Conservation (phyloP, 768 basidiomycete genomes). For the Mrakia frigida region DNA sequence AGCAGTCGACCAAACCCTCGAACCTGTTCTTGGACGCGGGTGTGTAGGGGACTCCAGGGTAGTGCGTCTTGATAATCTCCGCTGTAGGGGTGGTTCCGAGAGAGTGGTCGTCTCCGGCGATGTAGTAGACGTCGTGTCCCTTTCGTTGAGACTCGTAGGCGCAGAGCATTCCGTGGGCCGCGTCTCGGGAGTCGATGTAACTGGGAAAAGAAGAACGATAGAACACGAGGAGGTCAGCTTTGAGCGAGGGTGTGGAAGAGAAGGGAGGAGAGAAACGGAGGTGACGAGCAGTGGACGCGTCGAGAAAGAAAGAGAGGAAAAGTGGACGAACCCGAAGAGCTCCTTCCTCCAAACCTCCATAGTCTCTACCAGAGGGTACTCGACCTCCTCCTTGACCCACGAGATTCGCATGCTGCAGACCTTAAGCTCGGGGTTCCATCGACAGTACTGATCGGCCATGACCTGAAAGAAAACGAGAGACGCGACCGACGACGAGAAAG, state of each 20-base stretch:
- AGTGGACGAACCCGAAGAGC: slow-evolving; percentile 14
- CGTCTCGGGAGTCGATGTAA: slow-evolving; percentile 37
- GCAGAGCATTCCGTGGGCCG: slow-evolving; percentile 33
- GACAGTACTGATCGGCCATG: slow-evolving; percentile 37
- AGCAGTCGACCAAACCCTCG: slow-evolving; percentile 35
- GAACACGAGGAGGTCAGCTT: background rate
- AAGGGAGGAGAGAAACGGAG: no score
- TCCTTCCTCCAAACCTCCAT: slow-evolving; percentile 14
- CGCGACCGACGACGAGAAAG: background rate
- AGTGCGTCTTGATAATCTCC: slow-evolving; percentile 35
- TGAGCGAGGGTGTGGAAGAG: background rate
- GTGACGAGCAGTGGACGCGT: background rate
- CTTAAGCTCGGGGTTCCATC: slow-evolving; percentile 38
- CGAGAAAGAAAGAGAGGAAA: background rate
- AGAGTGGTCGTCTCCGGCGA: slow-evolving; percentile 37
- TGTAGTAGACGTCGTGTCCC: slow-evolving; percentile 37
- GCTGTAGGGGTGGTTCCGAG: slow-evolving; percentile 34
- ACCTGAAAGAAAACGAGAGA: slow-evolving; percentile 32
- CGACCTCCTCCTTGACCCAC: slow-evolving; percentile 15
- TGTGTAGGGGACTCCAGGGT: slow-evolving; percentile 33
- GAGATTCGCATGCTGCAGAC: slow-evolving; percentile 34
- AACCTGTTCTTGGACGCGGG: slow-evolving; percentile 24
- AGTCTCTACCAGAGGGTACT: slow-evolving; percentile 8
- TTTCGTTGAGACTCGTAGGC: slow-evolving; percentile 32
- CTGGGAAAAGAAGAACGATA: background rate